These are phyloP conservation scores for Pyrenophora teres DNA, from an alignment of 2,329 filamentous ascomycete genomes.

Conservation along the genomic window DNA sequence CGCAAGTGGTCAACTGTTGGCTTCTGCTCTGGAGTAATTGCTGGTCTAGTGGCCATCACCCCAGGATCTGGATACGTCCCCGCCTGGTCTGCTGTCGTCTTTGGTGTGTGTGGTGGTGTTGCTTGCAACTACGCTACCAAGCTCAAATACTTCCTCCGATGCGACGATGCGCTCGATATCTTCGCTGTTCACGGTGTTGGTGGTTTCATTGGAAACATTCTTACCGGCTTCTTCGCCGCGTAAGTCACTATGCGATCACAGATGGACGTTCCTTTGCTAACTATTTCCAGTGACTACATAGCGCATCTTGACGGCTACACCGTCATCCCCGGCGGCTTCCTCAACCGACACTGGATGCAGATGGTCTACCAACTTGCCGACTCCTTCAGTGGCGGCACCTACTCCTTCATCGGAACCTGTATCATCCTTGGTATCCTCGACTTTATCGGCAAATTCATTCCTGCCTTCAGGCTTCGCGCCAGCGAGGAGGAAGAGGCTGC, in stretches of 20 bases:
- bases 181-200: slow-evolving; percentile 65
- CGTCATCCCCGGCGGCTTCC: slow-evolving; percentile 74
- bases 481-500: slow-evolving; percentile 78
- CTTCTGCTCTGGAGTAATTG: slow-evolving; percentile 89
- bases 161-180: slow-evolving; percentile 85
- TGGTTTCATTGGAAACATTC: slow-evolving; percentile 62
- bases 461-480: slow-evolving; percentile 74
- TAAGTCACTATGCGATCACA: slow-evolving; percentile 42
- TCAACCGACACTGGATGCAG: slow-evolving; percentile 83
- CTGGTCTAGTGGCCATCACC: slow-evolving; percentile 85
- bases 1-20: slow-evolving; percentile 92
- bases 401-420: slow-evolving; percentile 78
- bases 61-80: slow-evolving; percentile 86
- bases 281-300: slow-evolving; percentile 68
- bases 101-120: slow-evolving; percentile 74
- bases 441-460: slow-evolving; percentile 78
- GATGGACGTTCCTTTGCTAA: slow-evolving; percentile 1
- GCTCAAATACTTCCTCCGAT: slow-evolving; percentile 79
- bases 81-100: slow-evolving; percentile 81
- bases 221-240: slow-evolving; percentile 77
- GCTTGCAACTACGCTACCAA: slow-evolving; percentile 91
- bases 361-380: slow-evolving; percentile 84
- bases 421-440: slow-evolving; percentile 65
- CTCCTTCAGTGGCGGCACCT: slow-evolving; percentile 73
- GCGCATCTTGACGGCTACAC: slow-evolving; percentile 75